Evolutionary conservation across 768 basidiomycete species (phyloP).

Genomic region (Coprinopsis marcescibilis): DNA sequence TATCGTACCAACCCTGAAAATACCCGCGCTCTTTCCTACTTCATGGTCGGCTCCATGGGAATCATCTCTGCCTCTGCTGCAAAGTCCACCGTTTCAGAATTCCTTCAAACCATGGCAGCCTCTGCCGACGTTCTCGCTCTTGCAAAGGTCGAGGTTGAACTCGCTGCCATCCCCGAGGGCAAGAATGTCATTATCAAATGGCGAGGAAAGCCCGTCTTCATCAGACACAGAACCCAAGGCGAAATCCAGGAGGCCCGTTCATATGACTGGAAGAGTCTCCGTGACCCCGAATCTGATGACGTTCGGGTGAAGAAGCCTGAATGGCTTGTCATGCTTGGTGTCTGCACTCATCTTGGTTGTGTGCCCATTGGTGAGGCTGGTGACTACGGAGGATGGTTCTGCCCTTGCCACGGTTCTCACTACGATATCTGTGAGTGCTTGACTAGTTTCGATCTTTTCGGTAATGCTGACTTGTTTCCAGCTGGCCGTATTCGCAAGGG

Average conservation of each 20-base stretch:
- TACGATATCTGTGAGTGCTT: slow-evolving; percentile 83
- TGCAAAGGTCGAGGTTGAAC: slow-evolving; percentile 95
- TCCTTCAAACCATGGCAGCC: slow-evolving; percentile 93
- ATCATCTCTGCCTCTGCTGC: slow-evolving; percentile 91
- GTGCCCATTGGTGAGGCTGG: slow-evolving; percentile 97
- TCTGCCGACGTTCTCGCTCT: slow-evolving; percentile 97
- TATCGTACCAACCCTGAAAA: slow-evolving; percentile 65
- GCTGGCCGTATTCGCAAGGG: slow-evolving; percentile 95
- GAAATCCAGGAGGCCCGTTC: slow-evolving; percentile 92
- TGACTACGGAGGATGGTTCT: slow-evolving; percentile 98
- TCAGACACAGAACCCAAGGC: slow-evolving; percentile 85
- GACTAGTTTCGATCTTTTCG: slow-evolving; percentile 11
- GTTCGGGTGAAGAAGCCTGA: slow-evolving; percentile 89
- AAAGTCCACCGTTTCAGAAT: slow-evolving; percentile 90
- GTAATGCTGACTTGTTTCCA: slow-evolving; percentile 21
- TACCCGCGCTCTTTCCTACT: slow-evolving; percentile 79
- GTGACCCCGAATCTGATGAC: slow-evolving; percentile 92
- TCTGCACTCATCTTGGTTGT: slow-evolving; percentile 97
- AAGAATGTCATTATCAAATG: slow-evolving; percentile 98
- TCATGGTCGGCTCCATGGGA: slow-evolving; percentile 89
- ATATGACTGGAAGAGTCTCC: slow-evolving; percentile 77
- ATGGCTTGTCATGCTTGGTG: slow-evolving; percentile 90
- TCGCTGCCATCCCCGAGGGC: slow-evolving; percentile 88
- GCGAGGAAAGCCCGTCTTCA: slow-evolving; percentile 99
- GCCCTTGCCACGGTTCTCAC: slow-evolving; percentile 98